phyloP scores from a whole-genome alignment of 2,329 filamentous ascomycete species.

The Paecilomyces sp. region DNA sequence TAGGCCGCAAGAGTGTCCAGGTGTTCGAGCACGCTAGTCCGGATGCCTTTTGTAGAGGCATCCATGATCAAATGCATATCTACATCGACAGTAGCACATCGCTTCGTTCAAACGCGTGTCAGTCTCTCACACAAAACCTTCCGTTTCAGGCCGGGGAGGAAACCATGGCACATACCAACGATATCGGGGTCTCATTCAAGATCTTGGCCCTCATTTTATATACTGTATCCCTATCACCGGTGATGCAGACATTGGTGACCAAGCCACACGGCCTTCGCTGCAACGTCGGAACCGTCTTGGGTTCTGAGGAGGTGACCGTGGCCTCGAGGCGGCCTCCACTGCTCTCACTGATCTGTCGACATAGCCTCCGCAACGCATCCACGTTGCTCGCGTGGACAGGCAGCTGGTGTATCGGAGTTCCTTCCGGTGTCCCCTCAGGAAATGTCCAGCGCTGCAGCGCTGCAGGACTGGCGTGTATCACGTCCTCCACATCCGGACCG shows the following conservation, averaged over 20 bases:
- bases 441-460: constrained; percentile 91
- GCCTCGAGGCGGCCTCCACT: constrained; percentile 70
- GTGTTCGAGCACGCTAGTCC: constrained; percentile 70
- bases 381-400: constrained; percentile 90
- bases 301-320: constrained; percentile 72
- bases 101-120: constrained; percentile 47
- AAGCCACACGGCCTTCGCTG: constrained; percentile 48
- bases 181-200: constrained; percentile 84
- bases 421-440: constrained; percentile 76
- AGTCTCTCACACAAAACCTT: neutral
- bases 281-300: constrained; percentile 53
- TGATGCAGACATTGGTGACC: constrained; percentile 84
- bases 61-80: constrained; percentile 87
- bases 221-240: constrained; percentile 78
- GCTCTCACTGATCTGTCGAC: constrained; percentile 68
- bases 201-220: constrained; percentile 85
- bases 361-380: constrained; percentile 68
- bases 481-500: constrained; percentile 88
- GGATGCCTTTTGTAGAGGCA: constrained; percentile 58
- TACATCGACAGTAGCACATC: constrained; percentile 87
- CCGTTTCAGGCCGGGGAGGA: constrained; percentile 6
- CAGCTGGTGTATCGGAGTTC: constrained; percentile 76
- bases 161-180: constrained; percentile 60
- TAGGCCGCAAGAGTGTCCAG: constrained; percentile 80
- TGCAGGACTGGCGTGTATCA: constrained; percentile 83